These are phyloP conservation scores for Cornus florida DNA, from an alignment of 148 eudicot genomes.

Conservation along the genomic window DNA sequence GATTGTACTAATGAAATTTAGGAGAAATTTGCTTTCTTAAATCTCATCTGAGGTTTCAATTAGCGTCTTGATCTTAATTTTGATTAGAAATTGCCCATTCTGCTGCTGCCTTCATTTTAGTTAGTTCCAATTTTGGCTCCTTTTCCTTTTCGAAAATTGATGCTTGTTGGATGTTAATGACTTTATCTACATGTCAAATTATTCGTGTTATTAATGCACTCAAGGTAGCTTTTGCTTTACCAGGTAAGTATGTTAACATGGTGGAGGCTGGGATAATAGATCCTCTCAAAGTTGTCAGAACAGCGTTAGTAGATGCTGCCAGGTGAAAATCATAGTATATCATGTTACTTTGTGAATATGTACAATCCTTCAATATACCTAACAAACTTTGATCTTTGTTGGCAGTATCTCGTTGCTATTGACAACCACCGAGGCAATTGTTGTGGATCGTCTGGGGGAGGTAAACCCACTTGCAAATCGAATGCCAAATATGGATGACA, in stretches of 20 bases:
- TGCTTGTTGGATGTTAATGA: background rate
- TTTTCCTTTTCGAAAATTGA: background rate
- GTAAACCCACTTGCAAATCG: constrained; percentile 53
- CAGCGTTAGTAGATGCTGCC: constrained; percentile 92
- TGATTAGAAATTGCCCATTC: background rate
- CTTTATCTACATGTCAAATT: background rate
- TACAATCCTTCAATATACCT: background rate
- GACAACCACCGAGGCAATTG: constrained; percentile 75
- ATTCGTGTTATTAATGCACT: background rate
- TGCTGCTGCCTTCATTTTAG: background rate
- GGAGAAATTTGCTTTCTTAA: background rate
- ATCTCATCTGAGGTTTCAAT: background rate
- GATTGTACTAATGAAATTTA: background rate
- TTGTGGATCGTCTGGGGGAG: constrained; percentile 59
- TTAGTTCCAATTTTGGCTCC: background rate
- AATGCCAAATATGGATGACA: constrained; percentile 72
- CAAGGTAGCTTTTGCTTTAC: constrained; percentile 4
- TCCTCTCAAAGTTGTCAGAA: constrained; percentile 92
- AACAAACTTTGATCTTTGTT: background rate
- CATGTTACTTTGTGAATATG: background rate
- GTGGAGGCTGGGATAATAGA: constrained; percentile 87
- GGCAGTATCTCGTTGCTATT: constrained; percentile 77
- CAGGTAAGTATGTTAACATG: constrained; percentile 90
- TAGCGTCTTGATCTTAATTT: background rate
- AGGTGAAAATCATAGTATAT: constrained; percentile 45